Evolutionary conservation across 495 filamentous ascomycete species (phyloP).

Genomic region (Penicillium herquei): DNA sequence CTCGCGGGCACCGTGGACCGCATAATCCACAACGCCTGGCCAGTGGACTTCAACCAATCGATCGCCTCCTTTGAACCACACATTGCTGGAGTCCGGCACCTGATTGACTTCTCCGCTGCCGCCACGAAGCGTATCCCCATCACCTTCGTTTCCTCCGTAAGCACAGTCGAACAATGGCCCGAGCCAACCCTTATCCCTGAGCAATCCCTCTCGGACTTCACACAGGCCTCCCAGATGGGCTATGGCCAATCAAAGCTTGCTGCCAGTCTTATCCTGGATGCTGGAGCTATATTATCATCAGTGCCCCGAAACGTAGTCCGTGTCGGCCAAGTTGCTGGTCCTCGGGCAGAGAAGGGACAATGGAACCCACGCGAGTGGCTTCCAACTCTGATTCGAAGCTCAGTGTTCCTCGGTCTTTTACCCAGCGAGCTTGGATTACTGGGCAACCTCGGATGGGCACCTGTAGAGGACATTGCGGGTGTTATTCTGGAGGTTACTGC

Average conservation of each 20-base stretch:
- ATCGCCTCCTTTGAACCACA: conserved; percentile 54
- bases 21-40: conserved; percentile 64
- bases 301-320: conserved; percentile 48
- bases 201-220: conserved; percentile 40
- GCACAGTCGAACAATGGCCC: conserved; percentile 38
- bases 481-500: conserved; percentile 12
- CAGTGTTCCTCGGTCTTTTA: conserved; percentile 2
- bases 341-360: conserved; percentile 25
- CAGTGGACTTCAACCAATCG: conserved; percentile 59
- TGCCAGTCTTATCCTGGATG: conserved; percentile 6
- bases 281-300: neutral
- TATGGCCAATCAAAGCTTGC: conserved; percentile 54
- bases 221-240: conserved; percentile 33
- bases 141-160: conserved; percentile 54
- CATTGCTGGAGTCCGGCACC: conserved; percentile 47
- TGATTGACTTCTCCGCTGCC: conserved; percentile 47
- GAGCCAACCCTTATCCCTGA: conserved; percentile 40
- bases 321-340: conserved; percentile 59
- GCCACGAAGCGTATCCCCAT: conserved; percentile 42
- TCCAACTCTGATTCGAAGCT: conserved; percentile 12
- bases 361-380: conserved; percentile 42
- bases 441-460: conserved; percentile 11
- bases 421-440: conserved; percentile 5
- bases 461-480: conserved; percentile 18
- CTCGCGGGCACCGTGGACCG: conserved; percentile 41